Percentiles rank a stretch among this genome's conserved stretches.
These are phyloP conservation scores for Chlorella sp. DNA, from an alignment of 139 green algal species.

Conservation along the genomic window DNA sequence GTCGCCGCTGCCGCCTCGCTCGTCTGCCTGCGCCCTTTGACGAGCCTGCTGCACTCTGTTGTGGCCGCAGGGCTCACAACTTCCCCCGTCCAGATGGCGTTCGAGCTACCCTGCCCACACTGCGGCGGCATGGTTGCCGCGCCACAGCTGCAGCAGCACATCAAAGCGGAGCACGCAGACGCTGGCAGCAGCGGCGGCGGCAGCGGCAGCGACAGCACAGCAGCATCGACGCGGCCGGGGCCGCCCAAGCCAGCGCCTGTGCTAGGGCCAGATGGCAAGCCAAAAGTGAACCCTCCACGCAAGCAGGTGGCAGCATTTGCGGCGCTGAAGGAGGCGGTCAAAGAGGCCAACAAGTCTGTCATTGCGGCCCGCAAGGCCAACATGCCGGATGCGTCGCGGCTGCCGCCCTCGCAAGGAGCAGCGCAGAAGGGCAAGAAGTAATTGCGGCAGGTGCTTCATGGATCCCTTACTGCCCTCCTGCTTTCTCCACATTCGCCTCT, in stretches of 20 bases:
- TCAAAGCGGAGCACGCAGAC: background rate
- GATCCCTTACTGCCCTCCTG: no score
- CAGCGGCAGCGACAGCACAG: background rate
- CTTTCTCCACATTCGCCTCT: no score
- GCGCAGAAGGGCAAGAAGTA: no score
- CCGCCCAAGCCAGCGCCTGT: background rate
- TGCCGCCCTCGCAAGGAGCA: background rate
- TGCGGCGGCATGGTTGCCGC: background rate
- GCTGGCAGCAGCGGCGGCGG: background rate
- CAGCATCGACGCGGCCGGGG: background rate
- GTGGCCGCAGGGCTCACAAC: background rate
- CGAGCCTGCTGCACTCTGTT: no score
- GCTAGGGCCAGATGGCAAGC: background rate
- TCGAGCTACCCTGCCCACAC: slow-evolving; percentile 18
- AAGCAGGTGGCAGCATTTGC: slow-evolving; percentile 20
- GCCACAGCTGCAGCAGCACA: slow-evolving; percentile 2
- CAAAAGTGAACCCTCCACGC: slow-evolving; percentile 12
- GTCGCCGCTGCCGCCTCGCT: no score
- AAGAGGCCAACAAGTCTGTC: slow-evolving; percentile 10
- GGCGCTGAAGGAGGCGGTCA: slow-evolving; percentile 1
- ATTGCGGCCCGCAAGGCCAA: background rate
- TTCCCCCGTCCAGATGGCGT: background rate
- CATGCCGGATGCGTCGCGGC: slow-evolving; percentile 7
- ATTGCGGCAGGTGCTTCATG: no score
- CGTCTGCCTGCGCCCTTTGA: no score